Evolutionary conservation across 176 grass and related monocot genomes (phyloP).

Genomic region (Zea luxurians): DNA sequence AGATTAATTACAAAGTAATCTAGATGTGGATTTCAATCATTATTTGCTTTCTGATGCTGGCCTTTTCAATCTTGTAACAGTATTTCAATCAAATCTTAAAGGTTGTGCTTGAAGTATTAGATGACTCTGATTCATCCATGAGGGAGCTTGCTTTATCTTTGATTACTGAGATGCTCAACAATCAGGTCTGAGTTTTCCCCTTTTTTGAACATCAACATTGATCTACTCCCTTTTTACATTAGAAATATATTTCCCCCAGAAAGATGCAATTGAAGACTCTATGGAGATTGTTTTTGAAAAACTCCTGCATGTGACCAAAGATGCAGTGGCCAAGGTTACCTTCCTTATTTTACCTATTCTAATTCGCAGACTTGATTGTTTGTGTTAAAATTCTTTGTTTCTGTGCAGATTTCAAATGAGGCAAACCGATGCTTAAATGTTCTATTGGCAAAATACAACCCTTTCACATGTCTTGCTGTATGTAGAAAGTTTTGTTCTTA

Average conservation of each 20-base stretch:
- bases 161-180: conserved; percentile 82
- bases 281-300: conserved; percentile 98
- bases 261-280: conserved; percentile 85
- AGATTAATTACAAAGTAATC: not conserved
- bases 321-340: conserved; percentile 64
- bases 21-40: not conserved
- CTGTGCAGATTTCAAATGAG: conserved; percentile 86
- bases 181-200: conserved; percentile 67
- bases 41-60: conserved; percentile 41
- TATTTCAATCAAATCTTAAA: conserved; percentile 99
- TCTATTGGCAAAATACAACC: conserved; percentile 77
- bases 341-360: conserved; percentile 24
- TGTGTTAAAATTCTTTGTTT: conserved; percentile 45
- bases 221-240: conserved; percentile 3
- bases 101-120: conserved; percentile 83
- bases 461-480: conserved; percentile 91
- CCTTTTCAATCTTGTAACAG: conserved; percentile 53
- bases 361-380: not conserved
- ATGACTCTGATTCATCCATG: conserved; percentile 77
- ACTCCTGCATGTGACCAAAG: conserved; percentile 84
- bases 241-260: conserved; percentile 62
- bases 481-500: conserved; percentile 31
- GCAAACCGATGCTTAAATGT: conserved; percentile 78
- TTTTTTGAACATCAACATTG: conserved; percentile 36
- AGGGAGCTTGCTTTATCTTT: conserved; percentile 86